These are phyloP conservation scores for Pyrenochaeta sp. DNA, from an alignment of 2,329 filamentous ascomycete genomes.

Conservation along the genomic window DNA sequence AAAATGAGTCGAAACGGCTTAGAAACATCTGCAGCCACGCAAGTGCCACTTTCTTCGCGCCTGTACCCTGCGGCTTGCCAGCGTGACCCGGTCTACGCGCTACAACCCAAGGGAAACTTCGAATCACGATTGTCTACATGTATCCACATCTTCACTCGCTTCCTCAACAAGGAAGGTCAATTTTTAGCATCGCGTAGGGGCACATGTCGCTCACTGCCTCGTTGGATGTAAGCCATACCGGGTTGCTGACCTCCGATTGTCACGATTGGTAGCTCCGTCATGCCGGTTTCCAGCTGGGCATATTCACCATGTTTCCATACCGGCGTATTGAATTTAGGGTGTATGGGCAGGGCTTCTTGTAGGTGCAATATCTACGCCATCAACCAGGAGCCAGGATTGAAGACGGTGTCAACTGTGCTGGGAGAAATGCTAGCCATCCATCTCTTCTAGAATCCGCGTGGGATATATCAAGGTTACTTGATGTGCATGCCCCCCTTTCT, in stretches of 20 bases:
- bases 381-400: conserved; percentile 4
- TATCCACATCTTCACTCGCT: conserved; percentile 13
- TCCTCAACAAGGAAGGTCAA: conserved; percentile 28
- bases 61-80: conserved; percentile 8
- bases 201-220: conserved; percentile 18
- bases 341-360: conserved; percentile 21
- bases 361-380: conserved; percentile 18
- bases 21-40: conserved; percentile 15
- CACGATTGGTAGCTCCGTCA: conserved; percentile 10
- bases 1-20: conserved; percentile 7
- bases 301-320: conserved; percentile 22
- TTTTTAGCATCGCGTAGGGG: conserved; percentile 11
- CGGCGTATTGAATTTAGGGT: conserved; percentile 13
- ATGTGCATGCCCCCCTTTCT: background rate
- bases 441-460: background rate
- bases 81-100: conserved; percentile 10
- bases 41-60: conserved; percentile 12
- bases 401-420: conserved; percentile 5
- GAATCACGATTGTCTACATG: conserved; percentile 7
- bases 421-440: conserved; percentile 3
- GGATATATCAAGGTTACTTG: conserved; percentile 11
- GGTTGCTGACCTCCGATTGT: conserved; percentile 2
- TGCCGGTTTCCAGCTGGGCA: conserved; percentile 7
- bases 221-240: conserved; percentile 9
- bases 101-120: conserved; percentile 15